Conservation (phyloP, 2,329 filamentous ascomycete species). For the Penicillium sp. region DNA sequence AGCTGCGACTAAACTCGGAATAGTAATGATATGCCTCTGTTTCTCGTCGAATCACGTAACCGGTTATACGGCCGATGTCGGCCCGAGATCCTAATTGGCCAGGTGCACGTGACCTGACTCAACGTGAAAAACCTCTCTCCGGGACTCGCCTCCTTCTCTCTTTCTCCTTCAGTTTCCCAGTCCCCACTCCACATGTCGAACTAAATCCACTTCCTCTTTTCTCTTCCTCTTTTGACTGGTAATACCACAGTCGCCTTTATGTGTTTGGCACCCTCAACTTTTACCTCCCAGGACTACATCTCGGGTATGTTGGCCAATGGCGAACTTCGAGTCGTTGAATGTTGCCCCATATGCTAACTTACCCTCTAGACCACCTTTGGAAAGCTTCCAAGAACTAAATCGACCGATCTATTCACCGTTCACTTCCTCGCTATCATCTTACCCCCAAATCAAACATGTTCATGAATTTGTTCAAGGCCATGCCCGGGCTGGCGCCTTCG, state of each 20-base stretch:
- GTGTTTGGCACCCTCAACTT: slow-evolving; percentile 77
- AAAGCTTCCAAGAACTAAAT: slow-evolving; percentile 57
- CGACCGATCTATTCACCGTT: slow-evolving; percentile 20
- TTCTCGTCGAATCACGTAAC: slow-evolving; percentile 2
- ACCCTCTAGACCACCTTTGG: slow-evolving; percentile 57
- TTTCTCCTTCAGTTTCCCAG: slow-evolving; percentile 8
- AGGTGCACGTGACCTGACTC: slow-evolving; percentile 31
- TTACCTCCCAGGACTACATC: slow-evolving; percentile 77
- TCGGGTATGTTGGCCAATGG: slow-evolving; percentile 45
- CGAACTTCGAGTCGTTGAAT: slow-evolving; percentile 3
- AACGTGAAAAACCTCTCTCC: slow-evolving; percentile 19
- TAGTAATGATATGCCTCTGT: not conserved
- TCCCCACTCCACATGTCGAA: slow-evolving; percentile 24
- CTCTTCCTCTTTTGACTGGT: slow-evolving; percentile 31
- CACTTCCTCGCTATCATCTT: slow-evolving; percentile 9
- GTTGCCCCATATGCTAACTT: slow-evolving; percentile 17
- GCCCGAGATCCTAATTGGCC: slow-evolving; percentile 25
- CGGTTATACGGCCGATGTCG: slow-evolving; percentile 13
- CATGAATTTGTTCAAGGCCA: slow-evolving; percentile 50
- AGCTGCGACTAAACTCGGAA: not conserved
- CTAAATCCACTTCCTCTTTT: slow-evolving; percentile 19
- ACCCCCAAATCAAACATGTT: slow-evolving; percentile 45
- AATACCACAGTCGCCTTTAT: slow-evolving; percentile 61
- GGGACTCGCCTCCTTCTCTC: slow-evolving; percentile 10
- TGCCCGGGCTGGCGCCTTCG: slow-evolving; percentile 47